Percentiles rank a stretch among this genome's conserved stretches.
These are phyloP conservation scores for Phenoliferia sp. DNA, from an alignment of 1,284 basidiomycete genomes.

Conservation along the genomic window DNA sequence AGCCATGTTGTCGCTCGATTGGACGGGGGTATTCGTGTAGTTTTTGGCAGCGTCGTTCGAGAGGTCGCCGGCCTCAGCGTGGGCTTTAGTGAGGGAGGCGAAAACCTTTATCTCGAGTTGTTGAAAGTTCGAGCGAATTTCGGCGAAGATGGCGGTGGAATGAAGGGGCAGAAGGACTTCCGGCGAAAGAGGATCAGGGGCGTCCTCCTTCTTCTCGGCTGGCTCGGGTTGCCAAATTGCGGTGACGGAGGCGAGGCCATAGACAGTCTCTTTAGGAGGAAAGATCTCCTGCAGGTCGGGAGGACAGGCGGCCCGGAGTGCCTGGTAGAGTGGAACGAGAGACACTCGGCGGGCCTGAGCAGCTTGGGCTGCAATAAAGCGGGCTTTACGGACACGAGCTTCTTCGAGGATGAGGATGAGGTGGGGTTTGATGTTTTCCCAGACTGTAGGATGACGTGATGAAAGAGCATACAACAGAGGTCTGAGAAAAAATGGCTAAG, in stretches of 20 bases:
- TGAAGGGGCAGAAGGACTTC: background rate
- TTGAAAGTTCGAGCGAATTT: background rate
- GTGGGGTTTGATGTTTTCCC: background rate
- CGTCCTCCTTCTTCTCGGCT: background rate
- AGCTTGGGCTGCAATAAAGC: background rate
- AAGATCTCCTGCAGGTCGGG: slow-evolving; percentile 9
- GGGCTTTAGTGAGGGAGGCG: slow-evolving; percentile 2
- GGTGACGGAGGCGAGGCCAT: background rate
- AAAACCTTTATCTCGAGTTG: background rate
- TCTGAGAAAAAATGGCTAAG: background rate
- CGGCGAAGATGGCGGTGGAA: background rate
- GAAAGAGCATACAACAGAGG: background rate
- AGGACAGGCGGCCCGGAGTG: background rate
- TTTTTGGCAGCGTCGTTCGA: background rate
- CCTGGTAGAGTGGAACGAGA: slow-evolving; percentile 6
- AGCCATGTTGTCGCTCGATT: background rate
- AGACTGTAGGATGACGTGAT: background rate
- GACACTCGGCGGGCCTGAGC: background rate
- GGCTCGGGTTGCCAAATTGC: background rate
- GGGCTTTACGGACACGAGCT: background rate
- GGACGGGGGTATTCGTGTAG: background rate
- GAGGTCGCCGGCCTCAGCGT: background rate
- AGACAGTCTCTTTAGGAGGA: slow-evolving; percentile 16
- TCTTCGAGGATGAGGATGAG: slow-evolving; percentile 4
- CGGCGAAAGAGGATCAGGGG: background rate